Evolutionary conservation across 495 filamentous ascomycete genomes (phyloP).

Genomic region (Bombardia bombarda): DNA sequence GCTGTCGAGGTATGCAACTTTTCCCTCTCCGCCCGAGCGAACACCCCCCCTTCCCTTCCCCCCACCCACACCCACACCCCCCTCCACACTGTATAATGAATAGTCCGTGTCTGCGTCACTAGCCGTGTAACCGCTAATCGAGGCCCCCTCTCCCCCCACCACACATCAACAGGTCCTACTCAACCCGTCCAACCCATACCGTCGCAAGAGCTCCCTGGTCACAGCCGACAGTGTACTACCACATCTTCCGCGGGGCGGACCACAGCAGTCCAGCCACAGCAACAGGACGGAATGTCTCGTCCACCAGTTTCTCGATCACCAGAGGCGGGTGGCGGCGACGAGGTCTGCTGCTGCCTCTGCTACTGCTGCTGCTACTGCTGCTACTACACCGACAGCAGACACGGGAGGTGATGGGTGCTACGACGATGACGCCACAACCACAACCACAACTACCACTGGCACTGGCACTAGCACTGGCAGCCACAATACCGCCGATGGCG

Average conservation of each 20-base stretch:
- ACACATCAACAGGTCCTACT: conserved; percentile 57
- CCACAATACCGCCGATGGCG: neutral
- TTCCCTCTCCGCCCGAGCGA: too few species aligned
- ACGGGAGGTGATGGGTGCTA: too few species aligned
- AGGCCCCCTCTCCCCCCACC: conserved; percentile 1
- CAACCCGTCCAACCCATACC: conserved; percentile 59
- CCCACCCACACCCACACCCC: neutral
- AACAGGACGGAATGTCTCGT: conserved; percentile 67
- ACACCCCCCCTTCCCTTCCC: too few species aligned
- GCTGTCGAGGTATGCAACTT: conserved; percentile 31
- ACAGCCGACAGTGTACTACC: conserved; percentile 42
- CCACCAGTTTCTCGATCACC: conserved; percentile 65
- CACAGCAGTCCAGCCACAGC: conserved; percentile 20
- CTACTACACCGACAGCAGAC: too few species aligned
- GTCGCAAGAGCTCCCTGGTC: conserved; percentile 80
- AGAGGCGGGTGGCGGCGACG: conserved; percentile 24
- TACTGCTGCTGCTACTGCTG: too few species aligned
- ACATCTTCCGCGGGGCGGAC: conserved; percentile 24
- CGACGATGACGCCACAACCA: too few species aligned
- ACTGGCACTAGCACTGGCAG: too few species aligned
- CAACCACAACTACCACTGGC: too few species aligned
- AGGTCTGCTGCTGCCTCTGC: too few species aligned
- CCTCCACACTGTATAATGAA: neutral
- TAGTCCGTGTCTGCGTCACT: neutral
- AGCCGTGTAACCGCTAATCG: neutral